phyloP scores from a whole-genome alignment of 352 stramenopile species.

The Achlya hypogyna region DNA sequence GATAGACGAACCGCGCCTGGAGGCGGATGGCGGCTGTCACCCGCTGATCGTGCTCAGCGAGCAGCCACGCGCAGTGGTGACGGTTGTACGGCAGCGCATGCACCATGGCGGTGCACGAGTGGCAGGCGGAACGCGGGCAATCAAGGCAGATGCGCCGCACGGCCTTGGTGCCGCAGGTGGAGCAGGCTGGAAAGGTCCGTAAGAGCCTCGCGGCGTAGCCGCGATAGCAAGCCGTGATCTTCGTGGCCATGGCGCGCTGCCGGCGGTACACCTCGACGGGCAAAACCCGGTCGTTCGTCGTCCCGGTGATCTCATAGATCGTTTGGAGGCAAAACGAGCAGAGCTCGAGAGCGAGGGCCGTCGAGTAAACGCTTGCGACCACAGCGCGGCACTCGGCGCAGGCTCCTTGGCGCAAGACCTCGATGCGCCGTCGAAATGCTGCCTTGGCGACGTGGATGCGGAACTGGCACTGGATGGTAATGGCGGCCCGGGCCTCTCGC shows the following conservation, averaged over 20 bases:
- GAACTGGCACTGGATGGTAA: slow-evolving; percentile 13
- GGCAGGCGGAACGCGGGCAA: slow-evolving; percentile 40
- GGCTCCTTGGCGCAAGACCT: slow-evolving; percentile 27
- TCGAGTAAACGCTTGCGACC: slow-evolving; percentile 31
- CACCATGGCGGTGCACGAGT: slow-evolving; percentile 31
- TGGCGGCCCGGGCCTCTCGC: slow-evolving; percentile 18
- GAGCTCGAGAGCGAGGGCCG: slow-evolving; percentile 25
- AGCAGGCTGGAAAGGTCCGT: slow-evolving; percentile 28
- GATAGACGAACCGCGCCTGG: slow-evolving; percentile 27
- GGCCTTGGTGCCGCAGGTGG: slow-evolving; percentile 33
- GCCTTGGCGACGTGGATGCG: slow-evolving; percentile 1
- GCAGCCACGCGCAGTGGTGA: neutral
- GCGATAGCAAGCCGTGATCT: slow-evolving; percentile 33
- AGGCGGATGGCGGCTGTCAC: slow-evolving; percentile 29
- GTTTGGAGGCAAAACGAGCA: slow-evolving; percentile 25
- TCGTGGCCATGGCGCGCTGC: slow-evolving; percentile 22
- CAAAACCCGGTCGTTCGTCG: neutral
- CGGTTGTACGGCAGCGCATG: slow-evolving; percentile 14
- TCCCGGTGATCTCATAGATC: neutral
- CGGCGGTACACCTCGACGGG: slow-evolving; percentile 30
- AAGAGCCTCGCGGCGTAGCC: slow-evolving; percentile 26
- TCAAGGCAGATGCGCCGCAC: slow-evolving; percentile 32
- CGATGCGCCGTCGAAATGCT: slow-evolving; percentile 29
- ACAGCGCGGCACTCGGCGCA: slow-evolving; percentile 38
- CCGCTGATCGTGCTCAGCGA: neutral